Evolutionary conservation across 1,139 yeast genomes (phyloP), one percentile per base, ranked within the genome.

Genomic region (Neolecta irregularis): DNA sequence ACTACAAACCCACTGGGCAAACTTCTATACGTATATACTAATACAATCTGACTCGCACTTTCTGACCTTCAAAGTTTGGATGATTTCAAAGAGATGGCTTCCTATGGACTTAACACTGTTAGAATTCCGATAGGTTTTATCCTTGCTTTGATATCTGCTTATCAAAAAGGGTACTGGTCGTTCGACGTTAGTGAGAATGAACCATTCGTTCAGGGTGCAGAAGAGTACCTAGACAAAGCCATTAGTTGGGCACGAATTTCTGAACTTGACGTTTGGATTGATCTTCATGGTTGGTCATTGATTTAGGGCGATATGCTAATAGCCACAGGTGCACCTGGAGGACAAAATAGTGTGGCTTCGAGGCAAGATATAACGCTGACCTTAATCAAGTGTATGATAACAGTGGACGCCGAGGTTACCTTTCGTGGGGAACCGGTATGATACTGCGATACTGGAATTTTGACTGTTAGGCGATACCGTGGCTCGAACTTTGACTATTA

Each of bases 91-190:
- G 58, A 64, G 39, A 79, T 88, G 39, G 64, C 67, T 22, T 47
- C 53, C 7, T 45, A 48, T 7, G 95, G 95, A 1, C 65, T 85
- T 48, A 85, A 85, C 57, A 64, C 76, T 29, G 30, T 80, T 24
- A 69, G 96, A 48, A 76, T 85, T 41, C 96, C 96, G 19, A 69
- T 85, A 43, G n/a, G n/a, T n/a, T n/a, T n/a, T n/a, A n/a, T n/a
- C n/a, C n/a, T n/a, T n/a, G n/a, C n/a, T n/a, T n/a, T n/a, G n/a
- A n/a, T n/a, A n/a, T n/a, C n/a, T n/a, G n/a, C n/a, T n/a, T n/a
- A n/a, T n/a, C n/a, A n/a, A n/a, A n/a, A n/a, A n/a, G 96, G 96
- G 5, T 88, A 85, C 61, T 85, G 98, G 98, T 95, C 96, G 3
- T 88, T 78, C 55, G 57, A 65, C 34, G 57, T 61, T 30, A 59